Conservation (phyloP, 2,329 filamentous ascomycete species). For the Claviceps digitariae region DNA sequence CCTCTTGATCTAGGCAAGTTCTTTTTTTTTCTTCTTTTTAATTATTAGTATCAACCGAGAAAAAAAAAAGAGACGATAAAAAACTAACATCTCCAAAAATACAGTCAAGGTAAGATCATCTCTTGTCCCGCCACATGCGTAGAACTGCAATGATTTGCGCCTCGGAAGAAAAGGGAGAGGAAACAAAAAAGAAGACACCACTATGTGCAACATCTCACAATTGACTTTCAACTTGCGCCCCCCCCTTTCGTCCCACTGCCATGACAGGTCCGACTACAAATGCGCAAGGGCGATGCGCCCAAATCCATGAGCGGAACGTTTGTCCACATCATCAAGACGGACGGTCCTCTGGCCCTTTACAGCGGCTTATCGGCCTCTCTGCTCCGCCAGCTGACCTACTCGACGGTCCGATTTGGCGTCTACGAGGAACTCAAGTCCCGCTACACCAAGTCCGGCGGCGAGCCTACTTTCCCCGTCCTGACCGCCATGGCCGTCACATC, state of each 20-base stretch:
- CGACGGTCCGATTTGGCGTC: constrained; percentile 87
- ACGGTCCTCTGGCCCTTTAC: constrained; percentile 75
- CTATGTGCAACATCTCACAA: not conserved
- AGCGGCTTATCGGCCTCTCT: constrained; percentile 84
- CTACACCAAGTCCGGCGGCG: constrained; percentile 32
- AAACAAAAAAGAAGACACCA: not conserved
- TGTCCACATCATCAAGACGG: constrained; percentile 59
- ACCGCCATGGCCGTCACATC: constrained; percentile 71
- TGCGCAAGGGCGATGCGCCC: constrained; percentile 60
- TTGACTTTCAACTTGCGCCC: not conserved
- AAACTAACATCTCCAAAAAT: not conserved
- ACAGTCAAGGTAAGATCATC: constrained; percentile 7
- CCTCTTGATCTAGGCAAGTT: constrained; percentile 76
- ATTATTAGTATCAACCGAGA: too few relatives aligned
- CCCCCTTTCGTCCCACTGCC: too few relatives aligned
- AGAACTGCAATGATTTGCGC: not conserved
- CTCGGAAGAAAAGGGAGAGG: too few relatives aligned
- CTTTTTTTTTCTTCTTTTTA: too few relatives aligned
- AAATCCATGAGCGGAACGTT: constrained; percentile 80
- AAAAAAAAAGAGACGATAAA: too few relatives aligned
- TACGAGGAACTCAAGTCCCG: constrained; percentile 85
- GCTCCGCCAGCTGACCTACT: constrained; percentile 89
- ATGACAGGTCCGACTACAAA: constrained; percentile 70
- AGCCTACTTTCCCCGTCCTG: constrained; percentile 61
- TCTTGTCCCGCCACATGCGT: not conserved